These are phyloP conservation scores for Dendrobium huoshanense DNA, from an alignment of 106 monocot species.

Conservation along the genomic window DNA sequence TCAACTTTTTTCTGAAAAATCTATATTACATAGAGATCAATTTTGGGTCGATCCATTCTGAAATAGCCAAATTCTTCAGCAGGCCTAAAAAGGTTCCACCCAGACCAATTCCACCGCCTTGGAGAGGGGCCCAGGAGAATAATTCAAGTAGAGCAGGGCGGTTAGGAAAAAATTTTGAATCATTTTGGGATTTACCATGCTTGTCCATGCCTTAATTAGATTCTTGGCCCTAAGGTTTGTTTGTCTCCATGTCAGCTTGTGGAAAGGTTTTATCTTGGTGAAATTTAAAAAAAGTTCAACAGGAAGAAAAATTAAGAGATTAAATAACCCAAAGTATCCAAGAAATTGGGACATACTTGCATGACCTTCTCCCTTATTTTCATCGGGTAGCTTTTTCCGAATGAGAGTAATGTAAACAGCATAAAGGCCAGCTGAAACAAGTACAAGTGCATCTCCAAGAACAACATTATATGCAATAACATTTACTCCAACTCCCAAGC, in stretches of 20 bases:
- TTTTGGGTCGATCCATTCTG: too few relatives aligned
- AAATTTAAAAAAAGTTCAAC: slow-evolving; percentile 67
- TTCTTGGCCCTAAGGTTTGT: too few relatives aligned
- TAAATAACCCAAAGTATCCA: slow-evolving; percentile 83
- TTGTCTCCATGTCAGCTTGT: slow-evolving; percentile 62
- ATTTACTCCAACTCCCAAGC: slow-evolving; percentile 33
- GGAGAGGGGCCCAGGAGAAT: too few relatives aligned
- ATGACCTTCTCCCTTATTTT: slow-evolving; percentile 61
- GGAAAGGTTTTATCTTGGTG: slow-evolving; percentile 57
- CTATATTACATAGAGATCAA: too few relatives aligned
- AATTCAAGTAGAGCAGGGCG: too few relatives aligned
- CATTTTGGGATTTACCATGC: too few relatives aligned
- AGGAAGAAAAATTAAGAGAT: slow-evolving; percentile 75
- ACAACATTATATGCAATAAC: slow-evolving; percentile 56
- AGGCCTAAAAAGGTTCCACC: too few relatives aligned
- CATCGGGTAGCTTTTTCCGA: slow-evolving; percentile 72
- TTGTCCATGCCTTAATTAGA: too few relatives aligned
- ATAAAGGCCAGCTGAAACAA: slow-evolving; percentile 74
- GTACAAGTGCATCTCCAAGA: slow-evolving; percentile 71
- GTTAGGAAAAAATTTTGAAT: too few relatives aligned
- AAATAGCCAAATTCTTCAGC: too few relatives aligned
- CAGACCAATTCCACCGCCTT: too few relatives aligned
- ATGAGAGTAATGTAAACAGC: slow-evolving; percentile 87
- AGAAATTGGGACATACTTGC: slow-evolving; percentile 88
- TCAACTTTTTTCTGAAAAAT: too few relatives aligned